These are phyloP conservation scores for Nymphaea colorata DNA, from an alignment of 164 flowering plant genomes.

Conservation along the genomic window DNA sequence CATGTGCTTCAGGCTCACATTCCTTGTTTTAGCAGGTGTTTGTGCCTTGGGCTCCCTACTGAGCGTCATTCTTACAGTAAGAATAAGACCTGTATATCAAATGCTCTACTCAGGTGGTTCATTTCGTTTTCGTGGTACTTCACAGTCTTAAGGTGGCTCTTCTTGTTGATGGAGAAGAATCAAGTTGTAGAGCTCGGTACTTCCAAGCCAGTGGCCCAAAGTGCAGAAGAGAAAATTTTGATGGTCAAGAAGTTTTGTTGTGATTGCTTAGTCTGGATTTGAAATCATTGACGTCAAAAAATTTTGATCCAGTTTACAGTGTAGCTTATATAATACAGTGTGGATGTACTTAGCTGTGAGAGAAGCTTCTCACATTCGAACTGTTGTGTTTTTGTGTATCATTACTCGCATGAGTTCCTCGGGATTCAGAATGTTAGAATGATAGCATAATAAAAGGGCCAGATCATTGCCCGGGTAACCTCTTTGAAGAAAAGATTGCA, in stretches of 20 bases:
- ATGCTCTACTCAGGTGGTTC: slow-evolving; percentile 84
- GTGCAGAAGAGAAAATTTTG: too few relatives aligned
- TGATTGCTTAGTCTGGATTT: not conserved
- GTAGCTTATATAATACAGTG: too few relatives aligned
- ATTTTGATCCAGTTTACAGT: not conserved
- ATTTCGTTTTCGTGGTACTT: slow-evolving; percentile 41
- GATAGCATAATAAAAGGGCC: too few relatives aligned
- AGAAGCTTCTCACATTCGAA: too few relatives aligned
- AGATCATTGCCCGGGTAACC: too few relatives aligned
- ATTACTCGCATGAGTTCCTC: too few relatives aligned
- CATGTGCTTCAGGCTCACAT: slow-evolving; percentile 60
- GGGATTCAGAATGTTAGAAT: too few relatives aligned
- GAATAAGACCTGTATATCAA: slow-evolving; percentile 71
- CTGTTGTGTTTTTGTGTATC: too few relatives aligned
- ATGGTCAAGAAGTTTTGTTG: not conserved
- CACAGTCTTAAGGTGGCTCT: slow-evolving; percentile 21
- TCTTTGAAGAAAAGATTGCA: too few relatives aligned
- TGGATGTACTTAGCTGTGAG: too few relatives aligned
- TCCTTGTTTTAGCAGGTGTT: slow-evolving; percentile 55
- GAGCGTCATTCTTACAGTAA: slow-evolving; percentile 40
- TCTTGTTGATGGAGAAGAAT: not conserved
- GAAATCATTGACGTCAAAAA: not conserved
- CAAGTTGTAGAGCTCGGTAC: not conserved
- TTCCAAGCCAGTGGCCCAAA: not conserved
- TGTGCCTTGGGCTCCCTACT: slow-evolving; percentile 47